phyloP scores from a whole-genome alignment of 768 basidiomycete species.

The Boletus insuetus region DNA sequence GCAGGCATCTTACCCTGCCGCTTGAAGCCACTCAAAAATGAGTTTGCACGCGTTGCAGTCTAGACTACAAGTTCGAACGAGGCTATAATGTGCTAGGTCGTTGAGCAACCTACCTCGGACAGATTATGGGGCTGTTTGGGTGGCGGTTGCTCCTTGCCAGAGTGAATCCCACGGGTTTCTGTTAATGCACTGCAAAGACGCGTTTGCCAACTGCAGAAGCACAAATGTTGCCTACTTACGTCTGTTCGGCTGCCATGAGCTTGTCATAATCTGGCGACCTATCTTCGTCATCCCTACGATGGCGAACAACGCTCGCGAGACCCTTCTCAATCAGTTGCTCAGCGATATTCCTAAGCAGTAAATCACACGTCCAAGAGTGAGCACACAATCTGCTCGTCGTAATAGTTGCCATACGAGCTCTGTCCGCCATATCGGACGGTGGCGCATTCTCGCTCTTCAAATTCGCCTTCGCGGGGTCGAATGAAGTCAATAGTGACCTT shows the following conservation, averaged over 20 bases:
- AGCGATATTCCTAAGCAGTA: constrained; percentile 69
- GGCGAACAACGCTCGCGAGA: constrained; percentile 83
- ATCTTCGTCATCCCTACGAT: constrained; percentile 93
- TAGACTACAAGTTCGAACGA: constrained; percentile 27
- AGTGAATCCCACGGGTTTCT: constrained; percentile 84
- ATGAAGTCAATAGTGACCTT: constrained; percentile 86
- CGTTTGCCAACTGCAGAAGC: constrained; percentile 1
- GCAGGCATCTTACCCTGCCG: constrained; percentile 80
- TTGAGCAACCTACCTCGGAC: constrained; percentile 63
- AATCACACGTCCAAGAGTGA: constrained; percentile 3
- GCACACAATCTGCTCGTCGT: background rate
- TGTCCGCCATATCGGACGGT: constrained; percentile 84
- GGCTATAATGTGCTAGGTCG: background rate
- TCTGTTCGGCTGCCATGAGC: constrained; percentile 91
- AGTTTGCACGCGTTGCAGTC: constrained; percentile 71
- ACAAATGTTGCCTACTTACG: constrained; percentile 48
- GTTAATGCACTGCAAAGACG: constrained; percentile 58
- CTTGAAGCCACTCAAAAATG: constrained; percentile 91
- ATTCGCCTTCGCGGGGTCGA: constrained; percentile 90
- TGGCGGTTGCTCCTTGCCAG: constrained; percentile 81
- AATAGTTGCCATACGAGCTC: constrained; percentile 54
- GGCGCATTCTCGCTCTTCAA: constrained; percentile 88
- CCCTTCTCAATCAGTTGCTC: constrained; percentile 95
- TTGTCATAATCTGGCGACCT: constrained; percentile 96
- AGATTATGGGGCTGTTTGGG: constrained; percentile 85